phyloP scores from a whole-genome alignment of 371 early-diverging fungal genomes.

The Circinella umbellata region DNA sequence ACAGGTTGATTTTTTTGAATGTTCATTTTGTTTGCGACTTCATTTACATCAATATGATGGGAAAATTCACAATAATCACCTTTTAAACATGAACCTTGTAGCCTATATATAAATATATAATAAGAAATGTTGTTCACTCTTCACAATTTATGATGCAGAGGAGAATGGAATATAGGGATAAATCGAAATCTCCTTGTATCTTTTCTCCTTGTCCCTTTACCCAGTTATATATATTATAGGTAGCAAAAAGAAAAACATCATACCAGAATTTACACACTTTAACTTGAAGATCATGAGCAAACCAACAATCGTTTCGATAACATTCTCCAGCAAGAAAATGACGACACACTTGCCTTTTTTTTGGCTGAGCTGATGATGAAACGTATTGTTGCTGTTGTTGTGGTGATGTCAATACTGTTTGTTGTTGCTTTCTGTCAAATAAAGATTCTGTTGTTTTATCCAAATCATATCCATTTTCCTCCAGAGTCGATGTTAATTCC shows the following conservation, averaged over 20 bases:
- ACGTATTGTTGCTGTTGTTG: constrained; percentile 10
- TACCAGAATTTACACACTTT: constrained; percentile 81
- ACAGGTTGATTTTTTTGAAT: constrained; percentile 10
- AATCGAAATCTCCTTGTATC: background rate
- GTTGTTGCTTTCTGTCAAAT: constrained; percentile 17
- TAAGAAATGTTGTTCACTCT: background rate
- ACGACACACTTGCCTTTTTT: constrained; percentile 67
- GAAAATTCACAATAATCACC: constrained; percentile 74
- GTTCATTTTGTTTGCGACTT: constrained; percentile 41
- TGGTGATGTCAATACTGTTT: background rate
- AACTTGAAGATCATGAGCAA: constrained; percentile 74
- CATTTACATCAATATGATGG: constrained; percentile 54
- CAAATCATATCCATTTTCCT: constrained; percentile 53
- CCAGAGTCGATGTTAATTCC: constrained; percentile 50
- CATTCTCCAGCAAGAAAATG: constrained; percentile 80
- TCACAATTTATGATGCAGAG: background rate
- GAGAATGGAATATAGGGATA: background rate
- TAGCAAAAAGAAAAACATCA: constrained; percentile 10
- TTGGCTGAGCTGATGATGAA: constrained; percentile 15
- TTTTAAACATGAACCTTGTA: constrained; percentile 72
- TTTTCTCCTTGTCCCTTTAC: no score
- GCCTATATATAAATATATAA: constrained; percentile 31
- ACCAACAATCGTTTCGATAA: constrained; percentile 82
- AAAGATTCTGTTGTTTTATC: constrained; percentile 48
- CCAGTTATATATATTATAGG: no score